These are phyloP conservation scores for Exserohilum turcica DNA, from an alignment of 2,329 filamentous ascomycete genomes.

Conservation along the genomic window DNA sequence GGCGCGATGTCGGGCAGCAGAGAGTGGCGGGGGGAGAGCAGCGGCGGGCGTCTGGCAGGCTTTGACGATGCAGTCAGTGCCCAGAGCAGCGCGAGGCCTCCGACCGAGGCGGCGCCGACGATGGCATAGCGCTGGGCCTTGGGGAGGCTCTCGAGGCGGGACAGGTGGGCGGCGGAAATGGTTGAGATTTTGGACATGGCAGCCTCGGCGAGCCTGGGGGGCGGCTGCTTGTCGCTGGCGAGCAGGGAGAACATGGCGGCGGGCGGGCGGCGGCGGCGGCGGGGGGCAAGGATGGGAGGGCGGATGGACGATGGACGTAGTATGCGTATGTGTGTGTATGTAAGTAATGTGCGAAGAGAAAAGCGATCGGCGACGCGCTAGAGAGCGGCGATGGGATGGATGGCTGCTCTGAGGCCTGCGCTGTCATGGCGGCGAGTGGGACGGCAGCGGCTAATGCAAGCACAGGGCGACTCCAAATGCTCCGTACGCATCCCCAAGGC, in stretches of 20 bases:
- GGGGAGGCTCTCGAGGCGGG: constrained; percentile 24
- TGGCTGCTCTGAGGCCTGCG: background rate
- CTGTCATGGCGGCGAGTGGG: background rate
- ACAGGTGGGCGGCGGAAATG: constrained; percentile 16
- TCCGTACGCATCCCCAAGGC: constrained; percentile 3
- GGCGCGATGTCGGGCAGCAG: constrained; percentile 33
- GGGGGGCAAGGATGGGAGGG: constrained; percentile 23
- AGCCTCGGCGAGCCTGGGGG: constrained; percentile 11
- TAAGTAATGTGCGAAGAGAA: constrained; percentile 22
- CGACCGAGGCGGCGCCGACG: constrained; percentile 36
- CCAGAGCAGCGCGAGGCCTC: constrained; percentile 30
- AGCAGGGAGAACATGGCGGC: constrained; percentile 21
- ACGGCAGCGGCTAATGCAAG: background rate
- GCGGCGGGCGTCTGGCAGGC: constrained; percentile 18
- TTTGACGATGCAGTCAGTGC: constrained; percentile 26
- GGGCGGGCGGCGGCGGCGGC: too few relatives aligned
- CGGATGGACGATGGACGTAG: too few relatives aligned
- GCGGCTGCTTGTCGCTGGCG: constrained; percentile 23
- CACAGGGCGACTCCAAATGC: background rate
- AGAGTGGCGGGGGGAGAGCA: constrained; percentile 38
- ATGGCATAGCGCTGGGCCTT: constrained; percentile 24
- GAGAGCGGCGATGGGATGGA: constrained; percentile 9
- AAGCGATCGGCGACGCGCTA: constrained; percentile 25
- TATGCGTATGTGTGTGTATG: background rate
- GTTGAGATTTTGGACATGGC: constrained; percentile 16